These are phyloP conservation scores for Saprolegnia diclina DNA, from an alignment of 352 stramenopile genomes.

Conservation along the genomic window DNA sequence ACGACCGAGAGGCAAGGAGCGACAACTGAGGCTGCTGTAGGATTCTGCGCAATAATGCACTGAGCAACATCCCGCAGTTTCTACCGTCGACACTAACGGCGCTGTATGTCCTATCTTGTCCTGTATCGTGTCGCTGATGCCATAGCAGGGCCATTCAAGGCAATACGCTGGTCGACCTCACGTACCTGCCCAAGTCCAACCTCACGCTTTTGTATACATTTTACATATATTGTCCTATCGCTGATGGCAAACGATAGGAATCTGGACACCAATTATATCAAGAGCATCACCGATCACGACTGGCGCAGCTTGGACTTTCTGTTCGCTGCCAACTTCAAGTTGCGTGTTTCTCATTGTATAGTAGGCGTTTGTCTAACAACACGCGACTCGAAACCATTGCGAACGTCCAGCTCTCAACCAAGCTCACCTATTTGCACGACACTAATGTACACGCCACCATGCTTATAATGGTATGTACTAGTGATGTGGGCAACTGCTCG, in stretches of 20 bases:
- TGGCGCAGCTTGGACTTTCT: neutral
- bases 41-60: neutral
- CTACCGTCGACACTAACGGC: too few species aligned
- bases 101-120: too few species aligned
- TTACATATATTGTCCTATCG: too few species aligned
- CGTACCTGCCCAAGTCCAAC: neutral
- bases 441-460: too few species aligned
- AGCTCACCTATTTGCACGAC: neutral
- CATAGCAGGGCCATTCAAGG: too few species aligned
- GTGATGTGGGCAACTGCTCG: neutral
- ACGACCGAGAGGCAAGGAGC: too few species aligned
- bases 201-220: neutral
- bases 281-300: neutral
- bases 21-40: neutral
- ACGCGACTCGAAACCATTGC: neutral
- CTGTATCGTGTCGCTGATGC: too few species aligned
- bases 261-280: neutral
- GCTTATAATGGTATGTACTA: neutral
- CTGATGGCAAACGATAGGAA: too few species aligned
- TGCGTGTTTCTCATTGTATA: too few species aligned
- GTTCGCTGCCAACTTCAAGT: too few species aligned
- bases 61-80: neutral
- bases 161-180: neutral
- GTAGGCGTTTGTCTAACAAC: neutral
- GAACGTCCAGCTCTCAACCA: neutral